Conservation (phyloP, 306 rosid genomes). For the Trichosanthes truncata region DNA sequence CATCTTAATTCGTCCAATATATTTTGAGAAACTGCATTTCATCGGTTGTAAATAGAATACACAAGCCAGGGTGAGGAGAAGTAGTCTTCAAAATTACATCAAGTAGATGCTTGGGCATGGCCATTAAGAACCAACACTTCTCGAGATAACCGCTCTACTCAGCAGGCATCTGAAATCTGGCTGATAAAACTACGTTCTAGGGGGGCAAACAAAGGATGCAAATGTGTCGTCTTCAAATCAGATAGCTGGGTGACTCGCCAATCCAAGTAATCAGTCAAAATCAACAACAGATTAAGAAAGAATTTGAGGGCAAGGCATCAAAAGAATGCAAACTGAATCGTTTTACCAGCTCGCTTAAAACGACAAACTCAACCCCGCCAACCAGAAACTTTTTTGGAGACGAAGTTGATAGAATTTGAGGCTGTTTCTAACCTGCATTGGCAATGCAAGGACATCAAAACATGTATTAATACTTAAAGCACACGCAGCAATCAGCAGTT, state of each 20-base stretch:
- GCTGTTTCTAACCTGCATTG: constrained; percentile 64
- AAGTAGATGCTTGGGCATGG: background rate
- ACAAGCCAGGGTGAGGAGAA: background rate
- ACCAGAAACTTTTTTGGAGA: constrained; percentile 71
- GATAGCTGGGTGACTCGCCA: background rate
- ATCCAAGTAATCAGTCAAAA: background rate
- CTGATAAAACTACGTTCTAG: background rate
- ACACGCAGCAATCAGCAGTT: background rate
- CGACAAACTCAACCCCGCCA: constrained; percentile 53
- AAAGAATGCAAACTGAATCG: background rate
- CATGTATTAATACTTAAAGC: background rate
- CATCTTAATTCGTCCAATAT: background rate
- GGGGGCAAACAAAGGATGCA: background rate
- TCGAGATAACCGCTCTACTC: background rate
- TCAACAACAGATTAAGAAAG: background rate
- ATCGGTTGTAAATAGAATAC: background rate
- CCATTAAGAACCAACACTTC: background rate
- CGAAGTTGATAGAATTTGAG: constrained; percentile 69
- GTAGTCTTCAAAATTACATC: background rate
- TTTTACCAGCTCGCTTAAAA: background rate
- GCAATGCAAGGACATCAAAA: background rate
- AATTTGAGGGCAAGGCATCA: background rate
- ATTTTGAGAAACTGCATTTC: background rate
- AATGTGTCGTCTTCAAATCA: background rate
- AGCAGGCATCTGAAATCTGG: background rate